Base-by-base conservation (phyloP, 2,329 filamentous ascomycete genomes). In the Cladophialophora exuberans region DNA sequence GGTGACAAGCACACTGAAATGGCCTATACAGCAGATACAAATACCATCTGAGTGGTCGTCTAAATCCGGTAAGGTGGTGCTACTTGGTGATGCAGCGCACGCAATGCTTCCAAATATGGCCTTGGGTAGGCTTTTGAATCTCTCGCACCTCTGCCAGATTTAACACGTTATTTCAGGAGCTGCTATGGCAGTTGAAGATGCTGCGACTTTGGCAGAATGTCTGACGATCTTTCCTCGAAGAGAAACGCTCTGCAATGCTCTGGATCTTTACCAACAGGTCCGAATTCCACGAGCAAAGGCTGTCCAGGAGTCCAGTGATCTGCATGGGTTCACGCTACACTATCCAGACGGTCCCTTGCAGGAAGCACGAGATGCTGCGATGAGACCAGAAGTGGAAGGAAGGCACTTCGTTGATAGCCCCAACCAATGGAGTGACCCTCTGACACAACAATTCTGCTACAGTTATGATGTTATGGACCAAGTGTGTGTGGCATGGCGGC, bases 401-500 rank as follows among this genome's bases (percentile, higher is more conserved):
- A 36, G 51, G 11, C 62, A 57, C 0, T 75, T 74, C 33, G 30
- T 57, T 1, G 64, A 67, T 35, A 79, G 75, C 42, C 65, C 75
- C 0, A 78, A 79, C 47, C 75, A 78, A 63, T 79, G 75, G 75
- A 75, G 69, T 41, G 76, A 79, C 62, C 75, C 74, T n/a, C n/a
- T n/a, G n/a, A n/a, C n/a, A n/a, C n/a, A n/a, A n/a, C n/a, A n/a
- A n/a, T n/a, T n/a, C n/a, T n/a, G n/a, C n/a, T n/a, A n/a, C n/a
- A n/a, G n/a, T n/a, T n/a, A n/a, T n/a, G n/a, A n/a, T n/a, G n/a
- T n/a, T n/a, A n/a, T n/a, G n/a, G n/a, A n/a, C n/a, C n/a, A n/a
- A n/a, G n/a, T n/a, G n/a, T n/a, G n/a, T n/a, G n/a, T n/a, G n/a
- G n/a, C n/a, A n/a, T n/a, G n/a, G n/a, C n/a, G n/a, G n/a, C n/a